A percentile compares a stretch with the other conserved stretches of the same genome.
These are phyloP conservation scores for Ephemerocybe angulata DNA, from an alignment of 768 basidiomycete genomes.

Conservation along the genomic window DNA sequence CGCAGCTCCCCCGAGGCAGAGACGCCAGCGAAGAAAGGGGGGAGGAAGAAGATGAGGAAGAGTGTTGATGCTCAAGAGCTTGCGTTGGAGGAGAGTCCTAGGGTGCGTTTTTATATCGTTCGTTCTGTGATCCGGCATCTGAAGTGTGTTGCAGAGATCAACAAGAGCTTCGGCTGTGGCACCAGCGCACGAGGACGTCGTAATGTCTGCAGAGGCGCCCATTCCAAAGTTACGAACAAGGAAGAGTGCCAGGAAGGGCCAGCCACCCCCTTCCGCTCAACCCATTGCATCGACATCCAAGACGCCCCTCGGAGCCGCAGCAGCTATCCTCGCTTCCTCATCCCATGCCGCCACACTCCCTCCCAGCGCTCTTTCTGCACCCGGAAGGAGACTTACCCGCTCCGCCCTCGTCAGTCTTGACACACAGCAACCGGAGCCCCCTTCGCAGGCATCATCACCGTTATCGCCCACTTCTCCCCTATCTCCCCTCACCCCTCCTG, in stretches of 20 bases:
- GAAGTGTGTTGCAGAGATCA: background rate
- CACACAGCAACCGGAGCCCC: background rate
- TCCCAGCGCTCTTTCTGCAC: background rate
- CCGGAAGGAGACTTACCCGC: background rate
- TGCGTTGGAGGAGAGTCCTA: background rate
- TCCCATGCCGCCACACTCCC: background rate
- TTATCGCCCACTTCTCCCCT: background rate
- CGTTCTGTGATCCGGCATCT: background rate
- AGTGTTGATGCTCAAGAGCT: background rate
- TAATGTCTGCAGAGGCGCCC: background rate
- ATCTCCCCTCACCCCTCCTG: background rate
- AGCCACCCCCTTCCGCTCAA: background rate
- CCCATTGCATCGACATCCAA: background rate
- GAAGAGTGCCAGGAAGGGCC: background rate
- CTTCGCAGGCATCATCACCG: background rate
- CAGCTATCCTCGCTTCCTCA: background rate
- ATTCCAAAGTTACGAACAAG: background rate
- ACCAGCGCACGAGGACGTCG: background rate
- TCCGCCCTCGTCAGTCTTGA: background rate
- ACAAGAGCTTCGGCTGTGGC: background rate
- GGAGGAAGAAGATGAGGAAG: constrained; percentile 1
- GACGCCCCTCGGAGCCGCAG: background rate
- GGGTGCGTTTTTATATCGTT: background rate
- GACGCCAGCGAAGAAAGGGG: background rate
- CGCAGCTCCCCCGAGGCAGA: background rate